These are phyloP conservation scores for Colletotrichum liriopes DNA, from an alignment of 2,329 filamentous ascomycete genomes.

Conservation along the genomic window DNA sequence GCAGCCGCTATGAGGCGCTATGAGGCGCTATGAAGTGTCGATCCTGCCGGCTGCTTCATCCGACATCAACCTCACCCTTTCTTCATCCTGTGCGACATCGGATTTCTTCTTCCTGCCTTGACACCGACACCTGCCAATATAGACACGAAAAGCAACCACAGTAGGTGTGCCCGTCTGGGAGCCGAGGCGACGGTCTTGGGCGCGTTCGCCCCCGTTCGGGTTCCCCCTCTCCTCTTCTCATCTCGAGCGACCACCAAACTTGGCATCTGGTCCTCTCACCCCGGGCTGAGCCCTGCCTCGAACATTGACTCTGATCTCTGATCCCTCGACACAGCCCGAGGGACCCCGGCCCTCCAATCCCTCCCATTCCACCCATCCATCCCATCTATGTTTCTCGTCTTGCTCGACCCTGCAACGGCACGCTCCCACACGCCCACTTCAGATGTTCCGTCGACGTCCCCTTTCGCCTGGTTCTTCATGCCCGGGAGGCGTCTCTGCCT, in stretches of 20 bases:
- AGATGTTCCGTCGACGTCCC: constrained; percentile 30
- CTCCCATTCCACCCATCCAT: constrained; percentile 10
- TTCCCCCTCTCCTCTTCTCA: background rate
- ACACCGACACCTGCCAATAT: background rate
- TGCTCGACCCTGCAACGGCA: constrained; percentile 12
- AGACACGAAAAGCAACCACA: background rate
- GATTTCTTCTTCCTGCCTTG: constrained; percentile 15
- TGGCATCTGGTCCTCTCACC: background rate
- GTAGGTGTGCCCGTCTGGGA: background rate
- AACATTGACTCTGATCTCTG: background rate
- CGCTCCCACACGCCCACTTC: constrained; percentile 20
- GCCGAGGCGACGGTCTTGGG: constrained; percentile 1
- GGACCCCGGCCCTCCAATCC: constrained; percentile 12
- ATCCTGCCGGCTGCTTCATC: constrained; percentile 34
- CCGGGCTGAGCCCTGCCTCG: constrained; percentile 10
- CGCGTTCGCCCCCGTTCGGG: background rate
- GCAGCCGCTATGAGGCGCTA: constrained; percentile 33
- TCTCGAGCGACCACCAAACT: background rate
- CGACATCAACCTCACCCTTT: constrained; percentile 26
- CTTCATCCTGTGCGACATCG: constrained; percentile 17
- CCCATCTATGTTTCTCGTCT: constrained; percentile 34
- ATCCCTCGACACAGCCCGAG: background rate
- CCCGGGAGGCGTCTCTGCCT: constrained; percentile 34
- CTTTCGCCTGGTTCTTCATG: constrained; percentile 24
- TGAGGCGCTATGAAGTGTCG: constrained; percentile 35